Conservation (phyloP, 257 asterid species). For the Vinca minor region DNA sequence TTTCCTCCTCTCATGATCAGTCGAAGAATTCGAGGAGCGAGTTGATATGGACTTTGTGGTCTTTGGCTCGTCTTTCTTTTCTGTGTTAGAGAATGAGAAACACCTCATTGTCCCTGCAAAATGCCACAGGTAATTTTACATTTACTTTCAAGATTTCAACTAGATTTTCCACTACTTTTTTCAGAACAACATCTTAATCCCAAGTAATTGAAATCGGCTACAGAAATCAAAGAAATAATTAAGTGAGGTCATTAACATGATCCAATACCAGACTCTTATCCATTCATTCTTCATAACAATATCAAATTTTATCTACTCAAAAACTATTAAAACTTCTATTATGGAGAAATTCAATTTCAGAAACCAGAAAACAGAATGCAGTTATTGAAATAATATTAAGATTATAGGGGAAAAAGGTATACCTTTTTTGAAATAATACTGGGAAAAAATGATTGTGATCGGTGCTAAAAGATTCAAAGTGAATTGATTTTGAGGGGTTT, state of each 20-base stretch:
- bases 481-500: conserved; percentile 11
- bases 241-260: too few species aligned
- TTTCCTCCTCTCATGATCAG: conserved; percentile 45
- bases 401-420: background rate
- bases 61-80: conserved; percentile 37
- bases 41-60: conserved; percentile 36
- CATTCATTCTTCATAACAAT: background rate
- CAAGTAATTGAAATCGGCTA: too few species aligned
- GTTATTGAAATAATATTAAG: background rate
- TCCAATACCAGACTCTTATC: background rate
- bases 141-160: background rate
- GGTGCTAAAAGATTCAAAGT: conserved; percentile 13
- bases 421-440: conserved; percentile 22
- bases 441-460: conserved; percentile 4
- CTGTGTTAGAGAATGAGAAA: conserved; percentile 35
- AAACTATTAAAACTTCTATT: background rate
- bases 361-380: background rate
- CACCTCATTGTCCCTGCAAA: conserved; percentile 47
- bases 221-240: too few species aligned
- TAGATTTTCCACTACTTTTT: background rate
- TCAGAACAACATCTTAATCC: too few species aligned
- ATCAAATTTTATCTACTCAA: background rate
- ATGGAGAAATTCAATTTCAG: background rate
- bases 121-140: conserved; percentile 1
- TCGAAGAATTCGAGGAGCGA: conserved; percentile 41